A percentile compares a stretch with the other conserved stretches of the same genome.
These are phyloP conservation scores for Alternaria sp. DNA, from an alignment of 2,329 filamentous ascomycete species.

Conservation along the genomic window DNA sequence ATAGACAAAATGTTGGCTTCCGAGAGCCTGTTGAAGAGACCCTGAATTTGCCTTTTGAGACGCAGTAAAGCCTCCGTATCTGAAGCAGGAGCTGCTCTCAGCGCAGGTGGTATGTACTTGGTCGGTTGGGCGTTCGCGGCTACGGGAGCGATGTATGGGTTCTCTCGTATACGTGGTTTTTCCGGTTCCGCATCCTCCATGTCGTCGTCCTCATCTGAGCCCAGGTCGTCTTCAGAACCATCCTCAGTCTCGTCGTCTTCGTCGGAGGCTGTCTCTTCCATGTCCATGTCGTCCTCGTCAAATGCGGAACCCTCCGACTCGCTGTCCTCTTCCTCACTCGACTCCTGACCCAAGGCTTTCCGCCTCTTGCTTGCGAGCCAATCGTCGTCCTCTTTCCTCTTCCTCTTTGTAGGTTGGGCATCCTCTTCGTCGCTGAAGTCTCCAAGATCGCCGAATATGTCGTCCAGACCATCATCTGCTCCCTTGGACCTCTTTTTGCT, in stretches of 20 bases:
- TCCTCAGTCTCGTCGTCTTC: conserved; percentile 25
- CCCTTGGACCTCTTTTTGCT: conserved; percentile 73
- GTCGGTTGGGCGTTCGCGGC: conserved; percentile 51
- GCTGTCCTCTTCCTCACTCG: conserved; percentile 31
- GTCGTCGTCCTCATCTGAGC: conserved; percentile 35
- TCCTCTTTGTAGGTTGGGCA: conserved; percentile 61
- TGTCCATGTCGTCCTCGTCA: conserved; percentile 44
- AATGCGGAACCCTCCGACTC: conserved; percentile 25
- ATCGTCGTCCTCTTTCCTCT: conserved; percentile 64
- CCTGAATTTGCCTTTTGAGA: conserved; percentile 81
- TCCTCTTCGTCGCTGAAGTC: conserved; percentile 54
- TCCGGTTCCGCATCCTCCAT: conserved; percentile 44
- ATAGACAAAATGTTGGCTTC: conserved; percentile 90
- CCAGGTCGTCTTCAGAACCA: conserved; percentile 44
- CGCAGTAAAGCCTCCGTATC: conserved; percentile 72
- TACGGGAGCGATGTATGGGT: conserved; percentile 83
- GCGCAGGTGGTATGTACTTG: conserved; percentile 90
- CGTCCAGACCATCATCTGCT: conserved; percentile 83
- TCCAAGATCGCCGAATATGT: conserved; percentile 72
- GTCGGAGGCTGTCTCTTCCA: conserved; percentile 24
- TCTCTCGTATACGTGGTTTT: conserved; percentile 67
- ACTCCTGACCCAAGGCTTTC: conserved; percentile 52
- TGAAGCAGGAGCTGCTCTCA: conserved; percentile 68
- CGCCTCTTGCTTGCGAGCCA: conserved; percentile 66
- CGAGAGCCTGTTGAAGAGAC: conserved; percentile 89